These are phyloP conservation scores for Epichloe uncinata DNA, from an alignment of 2,329 filamentous ascomycete species.

Conservation along the genomic window DNA sequence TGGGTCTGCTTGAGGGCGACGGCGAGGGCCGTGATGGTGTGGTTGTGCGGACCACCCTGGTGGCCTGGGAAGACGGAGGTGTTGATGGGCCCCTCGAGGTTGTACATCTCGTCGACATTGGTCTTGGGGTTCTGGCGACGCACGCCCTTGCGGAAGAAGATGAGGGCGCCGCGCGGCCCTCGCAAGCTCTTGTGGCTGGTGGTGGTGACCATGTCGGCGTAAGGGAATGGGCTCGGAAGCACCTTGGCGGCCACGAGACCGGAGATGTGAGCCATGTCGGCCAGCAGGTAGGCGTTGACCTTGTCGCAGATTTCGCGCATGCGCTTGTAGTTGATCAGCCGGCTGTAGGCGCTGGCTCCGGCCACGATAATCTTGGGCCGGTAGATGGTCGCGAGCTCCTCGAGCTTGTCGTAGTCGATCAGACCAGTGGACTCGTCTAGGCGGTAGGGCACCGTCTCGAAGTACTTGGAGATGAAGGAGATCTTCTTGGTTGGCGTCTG, in stretches of 20 bases:
- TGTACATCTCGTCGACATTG: constrained; percentile 73
- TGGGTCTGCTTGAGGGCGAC: constrained; percentile 93
- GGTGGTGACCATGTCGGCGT: constrained; percentile 90
- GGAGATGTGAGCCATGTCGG: constrained; percentile 96
- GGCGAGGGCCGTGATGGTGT: constrained; percentile 91
- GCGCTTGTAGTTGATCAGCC: constrained; percentile 85
- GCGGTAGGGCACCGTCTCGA: constrained; percentile 93
- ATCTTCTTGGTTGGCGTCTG: constrained; percentile 92
- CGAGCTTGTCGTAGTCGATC: constrained; percentile 89
- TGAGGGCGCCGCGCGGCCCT: constrained; percentile 90
- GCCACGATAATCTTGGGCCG: constrained; percentile 92
- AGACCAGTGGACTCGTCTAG: constrained; percentile 80
- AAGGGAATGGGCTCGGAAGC: constrained; percentile 76
- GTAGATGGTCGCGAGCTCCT: constrained; percentile 77
- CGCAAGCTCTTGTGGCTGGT: constrained; percentile 97
- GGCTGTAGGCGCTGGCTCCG: constrained; percentile 89
- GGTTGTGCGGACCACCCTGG: constrained; percentile 96
- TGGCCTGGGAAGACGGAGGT: constrained; percentile 94
- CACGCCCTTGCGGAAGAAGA: constrained; percentile 94
- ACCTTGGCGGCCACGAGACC: constrained; percentile 87
- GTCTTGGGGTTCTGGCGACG: constrained; percentile 72
- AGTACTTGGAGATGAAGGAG: constrained; percentile 97
- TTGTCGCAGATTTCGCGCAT: constrained; percentile 89
- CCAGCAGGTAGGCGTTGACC: constrained; percentile 80
- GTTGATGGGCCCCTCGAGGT: constrained; percentile 90